These are phyloP conservation scores for Nannochloropsis salina DNA, from an alignment of 108 stramenopile genomes.

Conservation along the genomic window DNA sequence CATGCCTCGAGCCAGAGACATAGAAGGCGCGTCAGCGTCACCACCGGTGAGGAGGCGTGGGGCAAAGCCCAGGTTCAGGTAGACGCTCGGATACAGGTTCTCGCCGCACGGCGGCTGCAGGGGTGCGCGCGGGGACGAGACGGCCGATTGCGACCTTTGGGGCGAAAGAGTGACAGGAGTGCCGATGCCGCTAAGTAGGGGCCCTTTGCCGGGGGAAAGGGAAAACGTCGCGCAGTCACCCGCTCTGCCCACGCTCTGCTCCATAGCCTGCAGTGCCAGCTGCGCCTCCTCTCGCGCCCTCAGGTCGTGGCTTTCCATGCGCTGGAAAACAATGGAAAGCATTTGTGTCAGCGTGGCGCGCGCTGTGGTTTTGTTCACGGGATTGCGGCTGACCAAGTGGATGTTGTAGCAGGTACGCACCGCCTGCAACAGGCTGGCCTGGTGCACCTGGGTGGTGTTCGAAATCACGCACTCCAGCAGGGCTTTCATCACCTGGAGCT, in stretches of 20 bases:
- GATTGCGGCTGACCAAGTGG: constrained; percentile 70
- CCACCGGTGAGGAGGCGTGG: not conserved
- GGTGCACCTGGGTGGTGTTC: constrained; percentile 56
- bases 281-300: not conserved
- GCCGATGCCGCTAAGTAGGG: not conserved
- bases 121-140: not conserved
- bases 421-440: constrained; percentile 74
- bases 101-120: constrained; percentile 21
- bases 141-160: not conserved
- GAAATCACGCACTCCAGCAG: constrained; percentile 59
- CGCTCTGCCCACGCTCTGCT: not conserved
- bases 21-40: not conserved
- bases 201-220: not conserved
- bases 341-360: constrained; percentile 88
- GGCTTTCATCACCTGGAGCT: constrained; percentile 66
- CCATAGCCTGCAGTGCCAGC: constrained; percentile 7
- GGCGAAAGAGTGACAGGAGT: not conserved
- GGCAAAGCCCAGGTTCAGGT: constrained; percentile 51
- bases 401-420: constrained; percentile 87
- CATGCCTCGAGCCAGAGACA: not conserved
- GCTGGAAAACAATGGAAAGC: constrained; percentile 73
- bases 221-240: not conserved
- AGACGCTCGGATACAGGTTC: constrained; percentile 22
- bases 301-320: constrained; percentile 76
- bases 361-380: constrained; percentile 86